Conservation (phyloP, 495 filamentous ascomycete genomes). For the Echria macrotheca region DNA sequence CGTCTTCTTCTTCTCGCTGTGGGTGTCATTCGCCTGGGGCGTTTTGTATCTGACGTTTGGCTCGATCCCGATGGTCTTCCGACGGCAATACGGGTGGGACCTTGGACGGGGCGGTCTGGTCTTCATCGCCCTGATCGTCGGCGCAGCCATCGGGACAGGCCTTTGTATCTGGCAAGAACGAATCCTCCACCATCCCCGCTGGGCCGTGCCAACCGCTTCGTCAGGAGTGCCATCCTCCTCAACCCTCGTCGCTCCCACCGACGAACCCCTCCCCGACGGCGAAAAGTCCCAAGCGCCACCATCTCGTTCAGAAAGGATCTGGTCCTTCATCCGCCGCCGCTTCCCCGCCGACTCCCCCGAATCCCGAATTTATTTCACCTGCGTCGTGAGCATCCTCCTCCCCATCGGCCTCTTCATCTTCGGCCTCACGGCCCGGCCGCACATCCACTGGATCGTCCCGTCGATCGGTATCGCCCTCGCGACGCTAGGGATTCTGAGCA, state of each 20-base stretch:
- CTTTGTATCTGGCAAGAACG: conserved; percentile 70
- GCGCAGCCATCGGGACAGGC: conserved; percentile 59
- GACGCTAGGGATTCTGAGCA: conserved; percentile 81
- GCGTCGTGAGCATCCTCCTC: conserved; percentile 57
- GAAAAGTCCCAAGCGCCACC: conserved; percentile 13
- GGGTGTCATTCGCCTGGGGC: conserved; percentile 87
- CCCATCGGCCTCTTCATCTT: conserved; percentile 69
- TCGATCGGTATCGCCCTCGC: conserved; percentile 63
- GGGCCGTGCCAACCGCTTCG: conserved; percentile 15
- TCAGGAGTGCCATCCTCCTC: not conserved
- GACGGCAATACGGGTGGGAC: conserved; percentile 61
- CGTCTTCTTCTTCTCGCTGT: conserved; percentile 90
- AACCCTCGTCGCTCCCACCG: conserved; percentile 17
- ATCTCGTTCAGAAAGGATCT: conserved; percentile 15
- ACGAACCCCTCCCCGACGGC: not conserved
- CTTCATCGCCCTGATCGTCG: conserved; percentile 69
- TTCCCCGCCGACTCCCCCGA: conserved; percentile 59
- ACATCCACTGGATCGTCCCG: conserved; percentile 74
- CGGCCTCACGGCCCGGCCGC: conserved; percentile 66
- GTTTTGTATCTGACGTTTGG: conserved; percentile 80
- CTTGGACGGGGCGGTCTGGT: conserved; percentile 63
- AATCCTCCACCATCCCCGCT: conserved; percentile 37
- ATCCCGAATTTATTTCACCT: conserved; percentile 76
- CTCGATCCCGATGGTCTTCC: conserved; percentile 73
- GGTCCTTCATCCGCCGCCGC: conserved; percentile 32